These are phyloP conservation scores for Amoebophrya sp. DNA, from an alignment of 169 alveolate species.

Conservation along the genomic window DNA sequence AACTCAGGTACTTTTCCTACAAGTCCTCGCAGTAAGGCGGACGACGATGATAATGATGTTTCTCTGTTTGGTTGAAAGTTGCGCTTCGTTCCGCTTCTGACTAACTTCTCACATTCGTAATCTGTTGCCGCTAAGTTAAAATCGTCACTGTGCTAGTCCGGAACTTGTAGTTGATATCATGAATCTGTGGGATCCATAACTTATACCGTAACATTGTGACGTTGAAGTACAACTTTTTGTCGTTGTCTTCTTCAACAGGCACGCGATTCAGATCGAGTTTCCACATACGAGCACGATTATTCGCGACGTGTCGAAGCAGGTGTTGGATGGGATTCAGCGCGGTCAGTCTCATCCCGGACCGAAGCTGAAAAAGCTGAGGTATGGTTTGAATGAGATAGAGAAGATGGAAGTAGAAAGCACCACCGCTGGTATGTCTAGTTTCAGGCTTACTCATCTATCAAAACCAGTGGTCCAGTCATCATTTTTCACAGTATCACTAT, in stretches of 20 bases:
- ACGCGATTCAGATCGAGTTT: background rate
- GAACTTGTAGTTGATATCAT: too few species aligned
- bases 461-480: background rate
- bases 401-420: background rate
- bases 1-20: background rate
- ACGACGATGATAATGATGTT: too few species aligned
- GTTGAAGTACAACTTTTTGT: too few species aligned
- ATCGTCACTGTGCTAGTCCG: too few species aligned
- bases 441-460: background rate
- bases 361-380: background rate
- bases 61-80: too few species aligned
- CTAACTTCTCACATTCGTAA: too few species aligned
- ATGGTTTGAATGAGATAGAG: background rate
- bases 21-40: too few species aligned
- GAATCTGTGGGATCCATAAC: background rate
- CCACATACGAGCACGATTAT: constrained; percentile 1
- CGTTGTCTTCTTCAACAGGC: too few species aligned
- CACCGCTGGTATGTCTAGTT: background rate
- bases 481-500: background rate
- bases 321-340: background rate
- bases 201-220: background rate
- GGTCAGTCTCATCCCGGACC: background rate
- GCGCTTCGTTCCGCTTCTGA: too few species aligned
- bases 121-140: too few species aligned
- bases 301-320: background rate